phyloP scores from a whole-genome alignment of 2,329 filamentous ascomycete genomes.

The Fusarium sp. region DNA sequence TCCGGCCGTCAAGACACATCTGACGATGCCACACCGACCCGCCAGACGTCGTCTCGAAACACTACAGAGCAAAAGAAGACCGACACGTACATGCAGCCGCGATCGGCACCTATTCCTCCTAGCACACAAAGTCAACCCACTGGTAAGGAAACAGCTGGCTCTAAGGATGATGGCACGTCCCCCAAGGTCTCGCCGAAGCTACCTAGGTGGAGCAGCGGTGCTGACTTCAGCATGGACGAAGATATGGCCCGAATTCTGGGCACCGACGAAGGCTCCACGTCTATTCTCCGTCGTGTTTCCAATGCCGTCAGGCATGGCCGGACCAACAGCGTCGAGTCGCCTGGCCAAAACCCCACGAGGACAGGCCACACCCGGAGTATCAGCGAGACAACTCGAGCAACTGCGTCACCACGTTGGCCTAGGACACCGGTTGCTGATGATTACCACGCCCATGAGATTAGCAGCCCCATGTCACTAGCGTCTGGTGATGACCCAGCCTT shows the following conservation, averaged over 20 bases:
- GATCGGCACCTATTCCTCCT: slow-evolving; percentile 70
- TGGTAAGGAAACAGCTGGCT: slow-evolving; percentile 65
- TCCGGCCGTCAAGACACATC: slow-evolving; percentile 40
- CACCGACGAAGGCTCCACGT: slow-evolving; percentile 82
- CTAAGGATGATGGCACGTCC: slow-evolving; percentile 58
- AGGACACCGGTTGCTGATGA: slow-evolving; percentile 76
- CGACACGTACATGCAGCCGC: slow-evolving; percentile 72
- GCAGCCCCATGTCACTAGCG: slow-evolving; percentile 78
- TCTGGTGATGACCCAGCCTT: slow-evolving; percentile 77
- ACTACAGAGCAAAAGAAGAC: slow-evolving; percentile 43
- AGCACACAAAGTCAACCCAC: slow-evolving; percentile 51
- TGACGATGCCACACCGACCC: slow-evolving; percentile 43
- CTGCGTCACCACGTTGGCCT: slow-evolving; percentile 79
- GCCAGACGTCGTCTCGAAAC: slow-evolving; percentile 44
- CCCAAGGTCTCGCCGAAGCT: slow-evolving; percentile 76
- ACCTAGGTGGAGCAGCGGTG: slow-evolving; percentile 83
- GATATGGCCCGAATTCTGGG: slow-evolving; percentile 93
- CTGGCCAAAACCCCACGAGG: slow-evolving; percentile 60
- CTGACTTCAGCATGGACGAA: slow-evolving; percentile 94
- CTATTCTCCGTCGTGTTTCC: slow-evolving; percentile 89
- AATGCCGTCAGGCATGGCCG: slow-evolving; percentile 95
- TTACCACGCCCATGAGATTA: slow-evolving; percentile 72
- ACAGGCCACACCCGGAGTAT: slow-evolving; percentile 73
- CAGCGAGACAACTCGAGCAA: slow-evolving; percentile 76
- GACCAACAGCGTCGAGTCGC: slow-evolving; percentile 81